Base-by-base conservation (phyloP, 2,329 filamentous ascomycete genomes). In the Endocalyx cinctus region DNA sequence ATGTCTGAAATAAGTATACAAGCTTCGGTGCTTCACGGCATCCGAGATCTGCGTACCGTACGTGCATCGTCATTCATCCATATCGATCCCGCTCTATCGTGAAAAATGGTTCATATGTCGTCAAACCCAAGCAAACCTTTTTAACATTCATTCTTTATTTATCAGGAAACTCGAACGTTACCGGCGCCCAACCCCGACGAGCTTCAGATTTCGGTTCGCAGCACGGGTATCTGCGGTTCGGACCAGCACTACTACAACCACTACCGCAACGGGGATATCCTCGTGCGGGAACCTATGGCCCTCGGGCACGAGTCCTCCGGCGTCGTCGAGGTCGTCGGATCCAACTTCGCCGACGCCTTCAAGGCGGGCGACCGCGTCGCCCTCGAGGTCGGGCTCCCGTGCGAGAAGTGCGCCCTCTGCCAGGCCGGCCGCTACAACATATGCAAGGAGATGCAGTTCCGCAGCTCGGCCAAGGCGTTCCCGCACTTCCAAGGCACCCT, bases 251-350 rank as follows among this genome's bases (percentile, higher is more conserved):
- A 83, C 66, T 82, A 70, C 61, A 70, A 66, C 52, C 77, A 82
- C 59, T 80, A 70, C 60, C 72, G 75, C 56, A 82, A 82, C 48
- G 79, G 79, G 38, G 72, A 79, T 62, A 76, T 82, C 50, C 57
- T 74, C 27, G 75, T 79, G 27, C 63, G 61, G 15, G 70, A 69
- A 43, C 72, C 72, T 16, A 50, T 76, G 27, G 70, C 65, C 2
- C 60, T 74, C 18, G 83, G 83, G 46, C 83, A 87, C 52, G 82
- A 87, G 57, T 84, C 80, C 10, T 75, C 80, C 10, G 82, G 82
- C 27, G 66, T 82, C 17, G 67, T 87, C 39, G 66, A 69, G 34
- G 63, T 71, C 15, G 67, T 83, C 17, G 82, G 82, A 26, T 60
- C 72, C 14, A 64, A 62, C 17, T 79, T 84, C 20, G 74, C 61